Base-by-base conservation (phyloP, 2,329 filamentous ascomycete genomes). In the Byssochlamys sp. region DNA sequence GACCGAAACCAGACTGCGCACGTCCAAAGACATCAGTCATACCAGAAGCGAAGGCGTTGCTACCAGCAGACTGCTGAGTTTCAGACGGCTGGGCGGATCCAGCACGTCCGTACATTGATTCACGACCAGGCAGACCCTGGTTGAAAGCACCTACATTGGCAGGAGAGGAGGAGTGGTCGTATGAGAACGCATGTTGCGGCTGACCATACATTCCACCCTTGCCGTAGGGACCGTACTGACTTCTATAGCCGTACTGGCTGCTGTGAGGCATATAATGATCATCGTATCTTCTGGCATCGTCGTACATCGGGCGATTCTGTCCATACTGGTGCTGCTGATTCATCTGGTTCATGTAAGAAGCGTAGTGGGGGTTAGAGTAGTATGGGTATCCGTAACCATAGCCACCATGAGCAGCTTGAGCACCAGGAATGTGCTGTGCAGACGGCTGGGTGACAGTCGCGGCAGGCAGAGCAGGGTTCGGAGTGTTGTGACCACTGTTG, bases 401-500 rank as follows among this genome's bases (percentile, higher is more conserved):
- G 61, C 76, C 81, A 57, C 74, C 71, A 63, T 82, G 79, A 57
- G 75, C 78, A 60, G 73, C 75, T 63, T 83, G 80, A 14, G 70
- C 71, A 58, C 78, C 78, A 55, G 75, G 77, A 68, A 79, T 76
- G 59, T 81, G 79, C 65, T 81, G 79, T 59, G 78, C 78, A 60
- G 75, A 73, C 53, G 80, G 80, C 60, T 81, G 78, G 54, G 75
- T 76, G 62, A 83, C 81, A 59, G 82, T 80, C 59, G 81, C 80
- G 55, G 74, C 77, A 59, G 80, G 80, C 59, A 83, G 73, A 48
- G 86, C 81, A 28, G 91, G 91, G 76, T 95, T 94, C 35, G 92
- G 91, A 2, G 91, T 96, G 67, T 88, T 92, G 72, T 94, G 88
- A 51, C 91, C 92, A 71, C 90, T 96, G 77, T 87, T 90, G 67